Evolutionary conservation across 23 red algal species (phyloP).

Genomic region (Gracilaria gracilis): DNA sequence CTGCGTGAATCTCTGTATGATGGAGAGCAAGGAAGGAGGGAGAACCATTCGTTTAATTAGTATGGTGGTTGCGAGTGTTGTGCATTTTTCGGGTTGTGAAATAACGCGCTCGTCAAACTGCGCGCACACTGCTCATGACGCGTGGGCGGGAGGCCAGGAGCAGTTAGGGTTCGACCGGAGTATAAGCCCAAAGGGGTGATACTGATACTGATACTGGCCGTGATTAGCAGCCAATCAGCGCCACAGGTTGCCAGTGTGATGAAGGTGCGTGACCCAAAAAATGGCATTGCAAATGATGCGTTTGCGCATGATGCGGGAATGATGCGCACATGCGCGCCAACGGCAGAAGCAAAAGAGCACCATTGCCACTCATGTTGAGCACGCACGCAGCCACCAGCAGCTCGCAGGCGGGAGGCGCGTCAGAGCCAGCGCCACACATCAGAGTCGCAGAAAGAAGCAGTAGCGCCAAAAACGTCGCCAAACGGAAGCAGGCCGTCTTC

Average conservation of each 20-base stretch:
- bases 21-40: too few species aligned
- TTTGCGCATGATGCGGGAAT: background rate
- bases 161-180: background rate
- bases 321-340: background rate
- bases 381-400: too few species aligned
- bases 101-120: too few species aligned
- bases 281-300: background rate
- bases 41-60: too few species aligned
- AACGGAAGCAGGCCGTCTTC: background rate
- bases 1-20: too few species aligned
- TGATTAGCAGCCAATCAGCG: background rate
- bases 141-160: too few species aligned
- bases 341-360: background rate
- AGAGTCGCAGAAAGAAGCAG: background rate
- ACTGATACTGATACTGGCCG: background rate
- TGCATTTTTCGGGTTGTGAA: too few species aligned
- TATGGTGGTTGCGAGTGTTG: too few species aligned
- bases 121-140: too few species aligned
- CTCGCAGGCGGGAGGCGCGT: too few species aligned
- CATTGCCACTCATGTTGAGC: too few species aligned
- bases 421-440: background rate
- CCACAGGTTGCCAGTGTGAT: background rate
- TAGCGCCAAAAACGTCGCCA: background rate
- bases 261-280: background rate
- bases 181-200: background rate